Conservation (phyloP, 441 rosid species). For the Eugenia klotzschiana region DNA sequence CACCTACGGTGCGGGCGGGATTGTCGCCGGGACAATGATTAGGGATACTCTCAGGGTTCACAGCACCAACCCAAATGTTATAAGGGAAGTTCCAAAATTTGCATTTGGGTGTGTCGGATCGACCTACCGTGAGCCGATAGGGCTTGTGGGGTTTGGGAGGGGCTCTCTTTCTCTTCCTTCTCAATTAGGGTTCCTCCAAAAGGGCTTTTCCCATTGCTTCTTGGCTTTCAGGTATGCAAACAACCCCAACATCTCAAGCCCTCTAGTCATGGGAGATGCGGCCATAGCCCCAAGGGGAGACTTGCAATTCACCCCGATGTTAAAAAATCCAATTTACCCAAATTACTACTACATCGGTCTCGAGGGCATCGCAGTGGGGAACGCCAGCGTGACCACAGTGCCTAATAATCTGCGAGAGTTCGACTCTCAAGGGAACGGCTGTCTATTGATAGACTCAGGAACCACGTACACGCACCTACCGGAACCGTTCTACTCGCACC, state of each 20-base stretch:
- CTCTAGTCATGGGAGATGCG: constrained; percentile 45
- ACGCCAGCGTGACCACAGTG: constrained; percentile 15
- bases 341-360: constrained; percentile 63
- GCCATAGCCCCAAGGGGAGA: constrained; percentile 25
- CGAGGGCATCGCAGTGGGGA: constrained; percentile 42
- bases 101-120: constrained; percentile 63
- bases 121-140: constrained; percentile 55
- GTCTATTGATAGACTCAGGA: constrained; percentile 71
- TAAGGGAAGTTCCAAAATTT: constrained; percentile 34
- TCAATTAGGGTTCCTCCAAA: constrained; percentile 54
- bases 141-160: constrained; percentile 76
- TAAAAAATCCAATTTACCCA: constrained; percentile 44
- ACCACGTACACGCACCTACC: constrained; percentile 78
- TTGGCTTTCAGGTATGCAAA: constrained; percentile 64
- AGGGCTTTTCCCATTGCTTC: constrained; percentile 76
- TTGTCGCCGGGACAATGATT: constrained; percentile 38
- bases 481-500: constrained; percentile 44
- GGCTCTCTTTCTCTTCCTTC: constrained; percentile 62
- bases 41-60: constrained; percentile 49
- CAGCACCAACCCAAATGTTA: constrained; percentile 8
- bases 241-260: constrained; percentile 64
- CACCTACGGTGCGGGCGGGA: constrained; percentile 62
- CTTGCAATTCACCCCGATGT: constrained; percentile 62
- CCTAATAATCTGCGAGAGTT: constrained; percentile 45
- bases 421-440: constrained; percentile 67